Conservation (phyloP, 2,329 filamentous ascomycete genomes). For the Phyllosticta capitalensis region DNA sequence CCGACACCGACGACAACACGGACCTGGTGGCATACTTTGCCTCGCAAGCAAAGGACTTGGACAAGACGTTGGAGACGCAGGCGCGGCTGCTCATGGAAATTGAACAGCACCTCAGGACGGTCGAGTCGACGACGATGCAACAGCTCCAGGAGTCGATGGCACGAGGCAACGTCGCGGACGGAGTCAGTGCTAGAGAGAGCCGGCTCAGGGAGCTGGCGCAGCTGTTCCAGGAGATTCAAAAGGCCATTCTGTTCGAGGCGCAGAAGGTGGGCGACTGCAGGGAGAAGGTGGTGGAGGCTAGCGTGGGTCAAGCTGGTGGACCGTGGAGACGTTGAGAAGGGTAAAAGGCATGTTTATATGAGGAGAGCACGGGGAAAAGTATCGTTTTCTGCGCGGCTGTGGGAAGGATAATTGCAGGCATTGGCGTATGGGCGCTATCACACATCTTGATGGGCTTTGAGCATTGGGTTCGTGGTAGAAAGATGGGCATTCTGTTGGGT, state of each 20-base stretch:
- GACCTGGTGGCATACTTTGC: conserved; percentile 40
- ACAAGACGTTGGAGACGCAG: conserved; percentile 31
- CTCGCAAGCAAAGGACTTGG: conserved; percentile 31
- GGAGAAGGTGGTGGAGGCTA: conserved; percentile 38
- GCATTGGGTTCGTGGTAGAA: background rate
- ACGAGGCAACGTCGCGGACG: conserved; percentile 16
- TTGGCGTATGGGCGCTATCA: background rate
- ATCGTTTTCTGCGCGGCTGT: background rate
- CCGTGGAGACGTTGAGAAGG: background rate
- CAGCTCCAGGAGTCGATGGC: conserved; percentile 34
- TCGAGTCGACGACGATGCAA: conserved; percentile 35
- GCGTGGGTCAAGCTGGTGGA: conserved; percentile 17
- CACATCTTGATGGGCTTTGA: background rate
- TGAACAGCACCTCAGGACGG: conserved; percentile 39
- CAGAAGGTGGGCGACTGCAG: conserved; percentile 38
- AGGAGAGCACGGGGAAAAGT: background rate
- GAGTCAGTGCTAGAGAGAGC: conserved; percentile 8
- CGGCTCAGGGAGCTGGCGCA: conserved; percentile 37
- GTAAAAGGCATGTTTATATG: background rate
- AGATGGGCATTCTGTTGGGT: background rate
- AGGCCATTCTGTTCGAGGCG: conserved; percentile 39
- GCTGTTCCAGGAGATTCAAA: conserved; percentile 39
- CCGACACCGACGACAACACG: conserved; percentile 27
- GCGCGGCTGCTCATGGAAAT: conserved; percentile 37
- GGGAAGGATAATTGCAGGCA: background rate